Base-by-base conservation (phyloP, 2,329 filamentous ascomycete species). In the Scorias spongiosa region DNA sequence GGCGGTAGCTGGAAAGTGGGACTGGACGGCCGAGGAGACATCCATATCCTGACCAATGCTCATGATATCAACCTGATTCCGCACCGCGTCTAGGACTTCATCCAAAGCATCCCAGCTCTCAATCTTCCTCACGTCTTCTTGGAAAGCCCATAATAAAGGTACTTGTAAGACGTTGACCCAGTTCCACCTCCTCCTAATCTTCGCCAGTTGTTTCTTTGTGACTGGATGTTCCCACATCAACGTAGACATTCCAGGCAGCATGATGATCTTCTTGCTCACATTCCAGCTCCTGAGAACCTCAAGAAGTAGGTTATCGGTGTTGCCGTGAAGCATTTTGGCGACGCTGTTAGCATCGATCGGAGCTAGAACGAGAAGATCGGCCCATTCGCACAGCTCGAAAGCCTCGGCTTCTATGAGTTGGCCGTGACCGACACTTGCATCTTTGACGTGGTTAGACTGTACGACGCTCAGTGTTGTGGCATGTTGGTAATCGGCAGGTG, bases 181-280 rank as follows among this genome's bases (percentile, higher is more conserved):
- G 43, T 80, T 80, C 85, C 85, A 93, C 60, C 86, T 88, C 49
- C 77, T 71, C 50, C 80, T 74, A 37, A 94, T 76, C 63, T 93
- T 91, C 62, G 76, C 81, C 48, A 94, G 72, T 58, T 94, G 87
- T 55, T 86, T 82, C 65, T 84, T 84, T 12, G 85, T 93, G 65
- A 88, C 80, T 2, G 87, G 85, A 55, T 91, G 87, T 57, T 88
- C 79, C 86, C 86, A 93, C 78, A 89, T 87, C 47, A 83, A 74
- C 1, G 77, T 78, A 29, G 84, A 89, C 87, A 95, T 93, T 50
- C 84, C 85, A 0, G 88, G 87, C 6, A 93, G 80, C 45, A 95
- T 67, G 41, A 94, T 66, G 28, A 93, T 82, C 53, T 81, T 83
- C 65, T 94, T 94, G 6, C 80, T 81, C 0, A 82, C 78, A 54